A percentile compares a stretch with the other conserved stretches of the same genome.
phyloP scores from a whole-genome alignment of 2,329 filamentous ascomycete genomes.

The Paecilomyces sp. region DNA sequence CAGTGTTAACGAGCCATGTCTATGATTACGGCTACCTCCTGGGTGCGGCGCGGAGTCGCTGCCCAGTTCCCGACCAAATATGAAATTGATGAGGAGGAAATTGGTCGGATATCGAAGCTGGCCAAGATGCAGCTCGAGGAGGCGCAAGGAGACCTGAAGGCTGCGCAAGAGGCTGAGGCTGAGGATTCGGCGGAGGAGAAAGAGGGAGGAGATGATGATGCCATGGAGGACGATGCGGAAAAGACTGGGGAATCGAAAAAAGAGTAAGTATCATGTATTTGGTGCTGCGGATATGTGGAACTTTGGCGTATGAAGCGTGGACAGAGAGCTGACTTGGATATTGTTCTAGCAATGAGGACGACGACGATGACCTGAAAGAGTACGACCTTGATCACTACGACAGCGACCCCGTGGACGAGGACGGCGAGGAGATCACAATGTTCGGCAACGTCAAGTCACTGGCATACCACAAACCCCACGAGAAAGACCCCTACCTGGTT shows the following conservation, averaged over 20 bases:
- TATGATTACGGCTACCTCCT: conserved; percentile 70
- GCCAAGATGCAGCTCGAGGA: conserved; percentile 81
- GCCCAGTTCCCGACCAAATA: conserved; percentile 70
- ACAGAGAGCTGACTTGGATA: background rate
- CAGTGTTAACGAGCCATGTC: conserved; percentile 28
- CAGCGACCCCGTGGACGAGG: conserved; percentile 64
- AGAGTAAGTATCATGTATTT: conserved; percentile 9
- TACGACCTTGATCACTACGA: conserved; percentile 97
- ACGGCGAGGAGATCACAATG: conserved; percentile 70
- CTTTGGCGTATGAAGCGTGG: background rate
- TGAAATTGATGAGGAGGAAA: conserved; percentile 68
- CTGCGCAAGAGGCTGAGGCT: conserved; percentile 51
- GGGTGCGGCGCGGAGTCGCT: conserved; percentile 70
- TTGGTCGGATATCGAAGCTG: conserved; percentile 65
- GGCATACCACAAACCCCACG: conserved; percentile 88
- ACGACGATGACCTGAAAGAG: conserved; percentile 87
- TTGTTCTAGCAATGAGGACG: conserved; percentile 30
- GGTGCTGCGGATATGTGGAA: background rate
- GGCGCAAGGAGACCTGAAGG: conserved; percentile 75
- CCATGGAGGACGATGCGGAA: conserved; percentile 10
- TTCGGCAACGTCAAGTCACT: conserved; percentile 93
- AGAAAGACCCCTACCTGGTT: conserved; percentile 95
- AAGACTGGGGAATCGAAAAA: conserved; percentile 12
- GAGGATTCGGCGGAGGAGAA: conserved; percentile 31
- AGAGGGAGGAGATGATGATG: conserved; percentile 26